Evolutionary conservation across 1,284 basidiomycete species (phyloP), one percentile per base, ranked within the genome.

Genomic region (Cronartium quercuum): DNA sequence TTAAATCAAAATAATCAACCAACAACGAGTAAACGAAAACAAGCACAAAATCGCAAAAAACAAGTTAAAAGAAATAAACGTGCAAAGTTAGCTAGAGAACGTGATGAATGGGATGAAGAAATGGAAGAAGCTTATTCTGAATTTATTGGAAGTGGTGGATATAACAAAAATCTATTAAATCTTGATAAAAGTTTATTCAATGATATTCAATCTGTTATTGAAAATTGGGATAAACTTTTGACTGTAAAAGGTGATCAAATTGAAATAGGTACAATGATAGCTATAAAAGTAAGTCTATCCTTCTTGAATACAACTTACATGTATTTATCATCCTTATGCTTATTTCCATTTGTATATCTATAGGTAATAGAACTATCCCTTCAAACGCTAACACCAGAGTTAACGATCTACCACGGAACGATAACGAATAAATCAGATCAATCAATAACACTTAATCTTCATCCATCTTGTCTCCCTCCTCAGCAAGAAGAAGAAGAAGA

Each of bases 351-450:
- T 51, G 18, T 18, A 35, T 58, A 18, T 13, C 37, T 37, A 4
- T 9, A 70, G 68, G 60, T 60, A 29, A 63, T 70, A 63, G 68
- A 70, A 34, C 6, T 70, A 5, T 70, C 68, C 18, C 35, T 70
- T 5, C 41, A 70, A 47, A 70, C 29, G 13, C 63, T 70, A 12
- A 70, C 68, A 35, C 68, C 68, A 2, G 68, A 70, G 61, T n/a
- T 41, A 29, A 38, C 44, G 21, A 63, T 37, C 10, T 70, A 70
- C 55, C 63, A 62, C 24, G 68, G 68, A 10, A 63, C 24, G 9
- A 13, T 70, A 9, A 0, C 21, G 34, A 9, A 63, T 44, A 2
- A 51, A 62, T 44, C 57, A 29, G 41, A 29, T 13, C 6, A n/a
- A n/a, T 29, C 12, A 37, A 2, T 70, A 15, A 41, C 24, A 24